Evolutionary conservation across 768 basidiomycete species (phyloP).

Genomic region (Collybiopsis luxurians): DNA sequence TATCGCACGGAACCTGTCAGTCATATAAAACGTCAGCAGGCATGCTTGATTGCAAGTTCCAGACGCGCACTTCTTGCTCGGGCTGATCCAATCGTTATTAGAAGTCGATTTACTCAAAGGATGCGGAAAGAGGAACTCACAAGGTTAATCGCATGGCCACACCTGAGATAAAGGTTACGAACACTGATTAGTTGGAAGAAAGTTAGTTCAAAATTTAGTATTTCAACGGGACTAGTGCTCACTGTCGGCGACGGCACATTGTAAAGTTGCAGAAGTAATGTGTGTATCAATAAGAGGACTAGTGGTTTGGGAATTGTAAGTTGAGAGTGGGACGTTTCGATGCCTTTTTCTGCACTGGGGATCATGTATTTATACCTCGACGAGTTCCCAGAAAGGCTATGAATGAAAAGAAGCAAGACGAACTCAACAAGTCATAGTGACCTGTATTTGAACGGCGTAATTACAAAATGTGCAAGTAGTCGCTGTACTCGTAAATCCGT

Average conservation of each 20-base stretch:
- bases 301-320: not conserved
- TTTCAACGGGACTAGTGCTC: not conserved
- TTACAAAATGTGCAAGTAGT: too few relatives aligned
- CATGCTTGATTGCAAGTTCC: not conserved
- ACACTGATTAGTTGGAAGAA: slow-evolving; percentile 7
- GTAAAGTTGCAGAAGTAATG: not conserved
- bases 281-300: not conserved
- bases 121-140: not conserved
- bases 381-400: too few relatives aligned
- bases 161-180: slow-evolving; percentile 7
- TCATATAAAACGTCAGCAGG: not conserved
- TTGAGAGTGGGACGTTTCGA: not conserved
- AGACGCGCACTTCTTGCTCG: slow-evolving; percentile 4
- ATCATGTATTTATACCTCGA: too few relatives aligned
- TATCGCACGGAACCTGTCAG: slow-evolving; percentile 3
- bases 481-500: too few relatives aligned
- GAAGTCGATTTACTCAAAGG: not conserved
- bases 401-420: too few relatives aligned
- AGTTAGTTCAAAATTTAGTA: not conserved
- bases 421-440: too few relatives aligned
- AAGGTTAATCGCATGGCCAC: slow-evolving; percentile 4
- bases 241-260: slow-evolving; percentile 6
- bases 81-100: not conserved
- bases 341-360: too few relatives aligned
- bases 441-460: too few relatives aligned